Conservation (phyloP, 176 grass and related monocot species). For the Coix lacrymajobi region DNA sequence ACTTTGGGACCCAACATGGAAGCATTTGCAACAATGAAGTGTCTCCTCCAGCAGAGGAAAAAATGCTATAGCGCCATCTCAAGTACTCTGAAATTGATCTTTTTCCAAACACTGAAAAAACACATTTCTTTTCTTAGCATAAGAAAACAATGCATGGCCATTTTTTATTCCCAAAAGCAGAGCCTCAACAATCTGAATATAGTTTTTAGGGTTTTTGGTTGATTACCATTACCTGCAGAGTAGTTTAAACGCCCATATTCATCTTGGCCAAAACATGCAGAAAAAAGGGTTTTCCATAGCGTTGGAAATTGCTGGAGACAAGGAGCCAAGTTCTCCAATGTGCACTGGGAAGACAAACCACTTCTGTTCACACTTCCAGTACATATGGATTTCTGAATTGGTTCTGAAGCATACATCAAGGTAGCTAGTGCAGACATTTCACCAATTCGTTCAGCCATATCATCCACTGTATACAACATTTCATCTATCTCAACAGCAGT, state of each 20-base stretch:
- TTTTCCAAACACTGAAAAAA: constrained; percentile 55
- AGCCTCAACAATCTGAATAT: constrained; percentile 24
- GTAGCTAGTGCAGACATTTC: constrained; percentile 90
- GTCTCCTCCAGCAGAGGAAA: constrained; percentile 83
- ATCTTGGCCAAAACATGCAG: constrained; percentile 71
- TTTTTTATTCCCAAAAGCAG: not conserved
- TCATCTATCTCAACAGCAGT: constrained; percentile 71
- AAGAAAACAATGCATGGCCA: not conserved
- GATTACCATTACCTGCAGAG: constrained; percentile 49
- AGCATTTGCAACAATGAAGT: constrained; percentile 87
- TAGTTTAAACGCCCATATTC: constrained; percentile 55
- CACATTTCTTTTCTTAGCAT: constrained; percentile 12
- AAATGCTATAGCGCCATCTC: constrained; percentile 70
- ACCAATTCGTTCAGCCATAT: constrained; percentile 75
- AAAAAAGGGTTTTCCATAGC: constrained; percentile 68
- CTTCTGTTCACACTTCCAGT: constrained; percentile 80
- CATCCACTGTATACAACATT: constrained; percentile 72
- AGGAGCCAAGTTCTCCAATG: constrained; percentile 68
- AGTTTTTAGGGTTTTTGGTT: constrained; percentile 14
- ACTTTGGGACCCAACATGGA: constrained; percentile 65
- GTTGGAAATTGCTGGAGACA: constrained; percentile 71
- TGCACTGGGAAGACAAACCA: constrained; percentile 62
- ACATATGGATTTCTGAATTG: constrained; percentile 79
- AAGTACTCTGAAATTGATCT: constrained; percentile 73
- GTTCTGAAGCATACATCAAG: constrained; percentile 82